Conservation (phyloP, 495 filamentous ascomycete species). For the Haplographium delicatum region DNA sequence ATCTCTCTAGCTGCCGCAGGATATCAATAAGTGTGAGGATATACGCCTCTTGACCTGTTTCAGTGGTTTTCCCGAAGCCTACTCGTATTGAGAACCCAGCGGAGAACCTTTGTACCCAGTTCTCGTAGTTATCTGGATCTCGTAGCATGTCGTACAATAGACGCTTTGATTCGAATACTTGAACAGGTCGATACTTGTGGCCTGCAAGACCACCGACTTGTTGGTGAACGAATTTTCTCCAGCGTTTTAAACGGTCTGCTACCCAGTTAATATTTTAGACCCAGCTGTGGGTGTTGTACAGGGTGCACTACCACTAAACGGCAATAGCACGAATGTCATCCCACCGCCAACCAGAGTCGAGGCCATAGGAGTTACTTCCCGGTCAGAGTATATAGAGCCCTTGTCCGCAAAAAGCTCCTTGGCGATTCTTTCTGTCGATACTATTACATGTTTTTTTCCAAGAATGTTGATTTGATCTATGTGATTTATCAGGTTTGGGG, state of each 20-base stretch:
- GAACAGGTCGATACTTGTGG: not conserved
- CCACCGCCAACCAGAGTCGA: constrained; percentile 14
- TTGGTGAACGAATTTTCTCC: not conserved
- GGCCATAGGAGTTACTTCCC: constrained; percentile 23
- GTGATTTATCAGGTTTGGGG: not conserved
- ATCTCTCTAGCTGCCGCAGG: not conserved
- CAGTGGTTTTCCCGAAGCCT: not conserved
- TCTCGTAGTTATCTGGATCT: not conserved
- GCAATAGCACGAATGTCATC: not conserved
- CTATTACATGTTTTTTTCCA: constrained; percentile 19
- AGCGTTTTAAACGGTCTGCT: not conserved
- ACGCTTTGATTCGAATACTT: not conserved
- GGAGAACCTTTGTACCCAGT: not conserved
- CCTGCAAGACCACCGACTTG: not conserved
- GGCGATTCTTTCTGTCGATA: constrained; percentile 32
- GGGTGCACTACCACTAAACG: no score
- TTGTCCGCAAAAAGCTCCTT: constrained; percentile 32
- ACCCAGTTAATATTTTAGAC: not conserved
- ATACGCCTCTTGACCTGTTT: not conserved
- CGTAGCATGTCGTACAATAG: not conserved
- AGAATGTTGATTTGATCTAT: constrained; percentile 7
- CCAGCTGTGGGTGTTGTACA: no score
- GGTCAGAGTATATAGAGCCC: constrained; percentile 28
- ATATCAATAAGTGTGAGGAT: not conserved
- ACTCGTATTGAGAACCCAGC: not conserved